Percentiles rank a stretch among this genome's conserved stretches.
These are phyloP conservation scores for Colletotrichum tofieldiae DNA, from an alignment of 2,329 filamentous ascomycete species.

Conservation along the genomic window DNA sequence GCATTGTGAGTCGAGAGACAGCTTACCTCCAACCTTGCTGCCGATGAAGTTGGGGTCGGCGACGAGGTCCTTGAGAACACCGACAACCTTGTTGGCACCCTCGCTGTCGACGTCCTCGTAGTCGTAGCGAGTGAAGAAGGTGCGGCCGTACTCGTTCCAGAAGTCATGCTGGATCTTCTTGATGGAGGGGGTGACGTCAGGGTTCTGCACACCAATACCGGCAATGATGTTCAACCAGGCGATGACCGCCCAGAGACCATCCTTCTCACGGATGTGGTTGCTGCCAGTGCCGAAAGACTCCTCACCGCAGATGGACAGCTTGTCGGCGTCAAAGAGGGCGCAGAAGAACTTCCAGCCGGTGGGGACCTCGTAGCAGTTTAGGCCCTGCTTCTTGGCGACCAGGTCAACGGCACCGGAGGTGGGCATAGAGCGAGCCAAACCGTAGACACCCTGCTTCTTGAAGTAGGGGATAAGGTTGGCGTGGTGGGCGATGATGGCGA, in stretches of 20 bases:
- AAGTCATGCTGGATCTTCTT: slow-evolving; percentile 97
- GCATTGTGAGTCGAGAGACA: neutral
- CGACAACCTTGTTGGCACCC: slow-evolving; percentile 91
- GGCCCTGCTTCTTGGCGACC: slow-evolving; percentile 93
- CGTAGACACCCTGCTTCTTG: slow-evolving; percentile 96
- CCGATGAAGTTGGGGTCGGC: slow-evolving; percentile 83
- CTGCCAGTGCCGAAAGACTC: slow-evolving; percentile 98
- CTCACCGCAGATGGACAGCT: slow-evolving; percentile 98
- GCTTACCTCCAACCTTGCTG: slow-evolving; percentile 80
- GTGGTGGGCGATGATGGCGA: slow-evolving; percentile 98
- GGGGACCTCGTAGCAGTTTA: slow-evolving; percentile 95
- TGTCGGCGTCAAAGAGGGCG: slow-evolving; percentile 92
- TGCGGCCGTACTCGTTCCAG: slow-evolving; percentile 96
- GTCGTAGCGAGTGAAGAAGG: slow-evolving; percentile 99
- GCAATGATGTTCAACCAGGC: slow-evolving; percentile 99
- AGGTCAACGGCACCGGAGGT: slow-evolving; percentile 96
- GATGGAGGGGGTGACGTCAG: slow-evolving; percentile 89
- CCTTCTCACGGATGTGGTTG: slow-evolving; percentile 99
- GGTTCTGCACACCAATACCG: slow-evolving; percentile 87
- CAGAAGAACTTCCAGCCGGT: slow-evolving; percentile 99
- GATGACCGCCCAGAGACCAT: slow-evolving; percentile 96
- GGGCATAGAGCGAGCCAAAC: slow-evolving; percentile 96
- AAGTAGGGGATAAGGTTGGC: slow-evolving; percentile 98
- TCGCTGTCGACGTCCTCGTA: slow-evolving; percentile 96
- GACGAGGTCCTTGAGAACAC: slow-evolving; percentile 84